phyloP scores from a whole-genome alignment of 495 filamentous ascomycete species.

The Aspergillus cavernicola region DNA sequence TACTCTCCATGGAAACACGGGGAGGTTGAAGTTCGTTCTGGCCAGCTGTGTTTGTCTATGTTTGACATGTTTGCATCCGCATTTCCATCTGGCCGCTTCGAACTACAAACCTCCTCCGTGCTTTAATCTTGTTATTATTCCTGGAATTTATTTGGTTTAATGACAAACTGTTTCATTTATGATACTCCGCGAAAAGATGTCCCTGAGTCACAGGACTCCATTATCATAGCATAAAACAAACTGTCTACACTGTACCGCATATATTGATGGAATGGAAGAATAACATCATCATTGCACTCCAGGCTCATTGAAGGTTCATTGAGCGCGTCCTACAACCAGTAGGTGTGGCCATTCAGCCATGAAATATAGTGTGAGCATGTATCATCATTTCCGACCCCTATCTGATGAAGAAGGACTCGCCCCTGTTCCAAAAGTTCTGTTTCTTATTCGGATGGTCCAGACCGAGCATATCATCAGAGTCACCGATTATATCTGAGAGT shows the following conservation, averaged over 20 bases:
- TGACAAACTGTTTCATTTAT: too few relatives aligned
- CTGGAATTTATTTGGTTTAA: too few relatives aligned
- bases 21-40: slow-evolving; percentile 27
- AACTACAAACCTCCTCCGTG: too few relatives aligned
- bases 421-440: slow-evolving; percentile 53
- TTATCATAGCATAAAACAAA: background rate
- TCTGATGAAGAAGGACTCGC: slow-evolving; percentile 65
- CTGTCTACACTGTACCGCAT: too few relatives aligned
- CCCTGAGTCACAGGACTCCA: background rate
- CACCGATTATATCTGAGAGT: slow-evolving; percentile 65
- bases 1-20: too few relatives aligned
- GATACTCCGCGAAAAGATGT: background rate
- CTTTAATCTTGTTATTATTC: too few relatives aligned
- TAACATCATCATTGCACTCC: too few relatives aligned
- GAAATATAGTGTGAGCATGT: background rate
- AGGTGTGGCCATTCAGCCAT: background rate
- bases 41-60: slow-evolving; percentile 33
- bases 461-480: slow-evolving; percentile 75
- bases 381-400: slow-evolving; percentile 30
- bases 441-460: slow-evolving; percentile 85
- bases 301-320: too few relatives aligned
- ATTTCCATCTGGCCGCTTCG: background rate
- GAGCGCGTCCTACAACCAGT: too few relatives aligned
- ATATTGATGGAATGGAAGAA: too few relatives aligned
- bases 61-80: slow-evolving; percentile 40